These are phyloP conservation scores for Hordeum pubiflorum DNA, from an alignment of 202 grass and related monocot genomes.

Conservation along the genomic window DNA sequence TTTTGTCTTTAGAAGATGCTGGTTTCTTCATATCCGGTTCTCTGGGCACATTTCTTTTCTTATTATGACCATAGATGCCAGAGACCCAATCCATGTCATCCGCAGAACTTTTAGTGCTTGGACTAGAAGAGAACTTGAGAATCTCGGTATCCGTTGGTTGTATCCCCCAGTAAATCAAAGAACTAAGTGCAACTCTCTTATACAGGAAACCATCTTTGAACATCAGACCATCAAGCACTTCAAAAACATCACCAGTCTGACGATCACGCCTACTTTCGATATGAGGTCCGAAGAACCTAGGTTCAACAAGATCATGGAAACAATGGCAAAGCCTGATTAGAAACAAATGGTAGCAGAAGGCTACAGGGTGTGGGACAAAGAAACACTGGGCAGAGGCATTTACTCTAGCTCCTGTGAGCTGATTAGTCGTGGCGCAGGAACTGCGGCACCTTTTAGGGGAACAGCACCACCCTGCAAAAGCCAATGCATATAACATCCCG, in stretches of 20 bases:
- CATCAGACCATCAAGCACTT: conserved; percentile 88
- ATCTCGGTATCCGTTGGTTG: conserved; percentile 71
- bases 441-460: conserved; percentile 64
- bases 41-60: conserved; percentile 40
- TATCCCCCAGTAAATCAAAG: conserved; percentile 87
- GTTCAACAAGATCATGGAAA: conserved; percentile 14
- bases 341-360: conserved; percentile 16
- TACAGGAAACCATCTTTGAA: conserved; percentile 94
- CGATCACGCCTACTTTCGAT: conserved; percentile 67
- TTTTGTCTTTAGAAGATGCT: conserved; percentile 41
- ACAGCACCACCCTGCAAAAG: conserved; percentile 73
- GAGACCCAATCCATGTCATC: conserved; percentile 83
- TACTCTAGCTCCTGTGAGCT: conserved; percentile 93
- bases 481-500: not conserved
- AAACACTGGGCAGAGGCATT: conserved; percentile 18
- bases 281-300: conserved; percentile 75
- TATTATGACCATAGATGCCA: conserved; percentile 51
- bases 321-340: conserved; percentile 13
- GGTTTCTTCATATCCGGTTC: conserved; percentile 18
- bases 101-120: conserved; percentile 36
- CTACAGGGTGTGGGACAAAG: not conserved
- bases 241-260: conserved; percentile 80
- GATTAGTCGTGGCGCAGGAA: conserved; percentile 74
- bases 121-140: conserved; percentile 73
- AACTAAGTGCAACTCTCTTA: conserved; percentile 76